A percentile compares a stretch with the other conserved stretches of the same genome.
Conservation (phyloP, 78 protist genomes). For the Tieghemostelium lacteum region DNA sequence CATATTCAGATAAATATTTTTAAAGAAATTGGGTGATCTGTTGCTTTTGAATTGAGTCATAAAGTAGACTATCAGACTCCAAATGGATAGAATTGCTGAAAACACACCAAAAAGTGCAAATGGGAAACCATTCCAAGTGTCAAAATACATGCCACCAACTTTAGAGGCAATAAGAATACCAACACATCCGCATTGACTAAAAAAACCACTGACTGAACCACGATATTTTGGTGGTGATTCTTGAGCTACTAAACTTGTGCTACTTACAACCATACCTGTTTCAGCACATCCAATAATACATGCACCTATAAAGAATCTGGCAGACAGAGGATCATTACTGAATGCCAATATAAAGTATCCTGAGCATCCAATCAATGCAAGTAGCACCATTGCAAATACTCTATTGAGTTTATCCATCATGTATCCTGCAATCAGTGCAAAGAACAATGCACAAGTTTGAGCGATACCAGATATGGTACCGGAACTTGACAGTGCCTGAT, state of each 20-base stretch:
- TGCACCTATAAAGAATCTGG: slow-evolving; percentile 24
- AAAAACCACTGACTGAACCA: slow-evolving; percentile 56
- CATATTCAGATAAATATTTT: background rate
- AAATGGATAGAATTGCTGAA: slow-evolving; percentile 2
- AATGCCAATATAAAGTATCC: slow-evolving; percentile 64
- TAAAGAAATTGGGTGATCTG: background rate
- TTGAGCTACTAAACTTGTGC: slow-evolving; percentile 50
- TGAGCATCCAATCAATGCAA: slow-evolving; percentile 23
- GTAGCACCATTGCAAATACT: slow-evolving; percentile 29
- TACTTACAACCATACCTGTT: slow-evolving; percentile 73
- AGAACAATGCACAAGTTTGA: slow-evolving; percentile 57
- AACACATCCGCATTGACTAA: slow-evolving; percentile 44
- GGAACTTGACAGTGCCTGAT: slow-evolving; percentile 31
- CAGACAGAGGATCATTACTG: slow-evolving; percentile 7
- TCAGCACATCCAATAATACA: slow-evolving; percentile 78
- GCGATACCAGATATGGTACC: slow-evolving; percentile 73
- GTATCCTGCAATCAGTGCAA: slow-evolving; percentile 52
- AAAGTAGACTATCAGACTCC: slow-evolving; percentile 38
- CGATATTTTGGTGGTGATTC: slow-evolving; percentile 54
- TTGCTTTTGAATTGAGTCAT: slow-evolving; percentile 4
- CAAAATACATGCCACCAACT: slow-evolving; percentile 60
- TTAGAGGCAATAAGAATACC: slow-evolving; percentile 58
- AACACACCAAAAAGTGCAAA: slow-evolving; percentile 61
- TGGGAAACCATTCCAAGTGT: slow-evolving; percentile 57
- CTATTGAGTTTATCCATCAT: slow-evolving; percentile 24